Base-by-base conservation (phyloP, 306 rosid genomes). In the Adenanthera pavonina region DNA sequence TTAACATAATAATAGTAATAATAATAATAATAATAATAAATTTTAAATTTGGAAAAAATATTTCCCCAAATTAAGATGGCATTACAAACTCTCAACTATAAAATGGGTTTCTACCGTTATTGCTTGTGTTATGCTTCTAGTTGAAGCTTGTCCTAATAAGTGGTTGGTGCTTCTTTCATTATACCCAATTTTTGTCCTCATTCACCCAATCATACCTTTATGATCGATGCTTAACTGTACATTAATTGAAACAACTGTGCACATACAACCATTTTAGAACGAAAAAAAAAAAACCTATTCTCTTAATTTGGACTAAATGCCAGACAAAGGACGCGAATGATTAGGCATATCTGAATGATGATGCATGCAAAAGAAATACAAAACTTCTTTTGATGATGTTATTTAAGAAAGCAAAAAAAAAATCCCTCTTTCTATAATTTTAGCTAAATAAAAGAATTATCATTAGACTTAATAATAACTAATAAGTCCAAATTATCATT, bases 141-240 rank as follows among this genome's bases (percentile, higher is more conserved):
- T 51, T 69, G 51, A 86, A 84, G 89, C 81, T 80, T 84, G 61
- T 15, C 72, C 49, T 65, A n/a, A 11, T 6, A 83, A 81, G 3
- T 62, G 59, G 17, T 74, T 51, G 56, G 76, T 81, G 82, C 47
- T 25, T 75, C 78, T 54, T 81, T 19, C 79, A 62, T 68, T 80
- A 67, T 57, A 56, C 71, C 57, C 74, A 11, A 6, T 20, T 66
- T 25, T 84, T 25, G 79, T 74, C 84, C 34, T 53, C 72, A 67
- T 78, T 84, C 53, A 83, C 36, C 87, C 62, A 74, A 62, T 60
- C 30, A 60, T 0, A 43, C 75, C 7, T 51, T 53, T 7, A 78
- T 33, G 43, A 52, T 33, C 3, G 38, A 17, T 59, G 35, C 59
- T 73, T 78, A 56, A 65, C 46, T 8, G 16, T n/a, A 69, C 53